Evolutionary conservation across 345 rosid species (phyloP), one percentile per base, ranked within the genome.

Genomic region (Raphanus raphanistrum): DNA sequence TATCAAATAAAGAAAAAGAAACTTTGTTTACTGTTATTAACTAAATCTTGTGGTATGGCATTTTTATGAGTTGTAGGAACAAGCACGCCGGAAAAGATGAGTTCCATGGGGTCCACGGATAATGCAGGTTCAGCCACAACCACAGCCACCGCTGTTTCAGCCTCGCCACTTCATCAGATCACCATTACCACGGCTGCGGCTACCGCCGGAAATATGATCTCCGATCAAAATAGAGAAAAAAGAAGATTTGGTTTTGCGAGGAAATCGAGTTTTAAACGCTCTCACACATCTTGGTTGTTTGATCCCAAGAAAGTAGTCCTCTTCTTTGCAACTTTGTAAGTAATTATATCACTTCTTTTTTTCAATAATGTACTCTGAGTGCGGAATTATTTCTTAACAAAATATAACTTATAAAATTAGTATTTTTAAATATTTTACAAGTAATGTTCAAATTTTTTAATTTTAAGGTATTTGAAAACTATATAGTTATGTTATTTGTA

Each of bases 241-340:
- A 79, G 88, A 77, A 84, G 88, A 69, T 75, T 77, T 16, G 61
- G 76, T 0, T 74, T 75, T 48, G 0, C 71, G 2, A 87, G 91
- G 72, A 90, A 97, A 62, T 88, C 89, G 63, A 88, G 92, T 78
- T 85, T 91, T 83, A 88, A 88, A 83, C 87, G 96, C 2, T 78
- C 88, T 61, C 63, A 87, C 12, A 28, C 79, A 25, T 76, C 87
- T 54, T 89, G 97, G 99, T 66, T 72, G 35, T 71, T 90, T 65
- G 97, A 95, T 82, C 99, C 99, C 6, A 92, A 85, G 86, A 90
- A 92, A 84, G 80, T 95, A 61, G 92, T 95, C 57, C 71, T 92
- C 84, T 79, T 95, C 70, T 95, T 95, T 45, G 99, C 99, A 63
- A 88, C 97, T 17, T 75, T 95, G 99, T 92, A 77, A 85, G 97